Percentiles rank a stretch among this genome's conserved stretches.
phyloP scores from a whole-genome alignment of 352 stramenopile genomes.

The Phytophthora podocarpi region DNA sequence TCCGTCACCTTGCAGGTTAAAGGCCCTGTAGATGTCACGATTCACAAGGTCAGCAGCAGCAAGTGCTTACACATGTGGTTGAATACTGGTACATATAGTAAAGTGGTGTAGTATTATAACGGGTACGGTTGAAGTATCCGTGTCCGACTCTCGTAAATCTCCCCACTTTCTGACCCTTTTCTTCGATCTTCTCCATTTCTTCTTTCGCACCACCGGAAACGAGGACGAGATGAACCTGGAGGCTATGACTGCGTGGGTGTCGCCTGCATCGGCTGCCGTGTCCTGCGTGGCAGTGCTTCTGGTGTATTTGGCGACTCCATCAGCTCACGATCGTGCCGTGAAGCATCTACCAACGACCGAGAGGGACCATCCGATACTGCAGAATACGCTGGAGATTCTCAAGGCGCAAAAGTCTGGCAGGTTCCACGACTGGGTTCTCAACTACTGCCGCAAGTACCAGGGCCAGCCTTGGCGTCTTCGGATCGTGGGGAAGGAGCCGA shows the following conservation, averaged over 20 bases:
- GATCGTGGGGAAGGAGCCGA: constrained; percentile 38
- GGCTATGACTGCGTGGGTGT: constrained; percentile 9
- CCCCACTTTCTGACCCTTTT: neutral
- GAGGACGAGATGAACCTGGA: constrained; percentile 24
- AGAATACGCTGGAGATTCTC: constrained; percentile 60
- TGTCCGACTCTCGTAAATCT: too few species aligned
- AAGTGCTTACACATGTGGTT: too few species aligned
- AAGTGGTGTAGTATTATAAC: too few species aligned
- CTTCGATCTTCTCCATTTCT: neutral
- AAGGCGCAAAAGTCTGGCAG: constrained; percentile 41
- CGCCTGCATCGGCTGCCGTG: constrained; percentile 16
- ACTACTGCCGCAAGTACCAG: constrained; percentile 47
- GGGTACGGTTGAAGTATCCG: constrained; percentile 21
- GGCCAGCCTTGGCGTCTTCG: constrained; percentile 53
- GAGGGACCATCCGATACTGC: constrained; percentile 45
- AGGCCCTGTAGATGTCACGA: constrained; percentile 28
- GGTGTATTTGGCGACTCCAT: constrained; percentile 34
- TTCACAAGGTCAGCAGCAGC: constrained; percentile 10
- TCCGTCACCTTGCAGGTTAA: constrained; percentile 56
- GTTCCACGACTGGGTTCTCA: constrained; percentile 57
- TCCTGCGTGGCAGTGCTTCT: constrained; percentile 34
- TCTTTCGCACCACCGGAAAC: neutral
- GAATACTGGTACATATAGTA: too few species aligned
- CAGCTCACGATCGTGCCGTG: constrained; percentile 33
- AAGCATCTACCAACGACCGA: constrained; percentile 40